Evolutionary conservation across 495 filamentous ascomycete genomes (phyloP), one percentile per base, ranked within the genome.

Genomic region (Aspergillus funiculosus): DNA sequence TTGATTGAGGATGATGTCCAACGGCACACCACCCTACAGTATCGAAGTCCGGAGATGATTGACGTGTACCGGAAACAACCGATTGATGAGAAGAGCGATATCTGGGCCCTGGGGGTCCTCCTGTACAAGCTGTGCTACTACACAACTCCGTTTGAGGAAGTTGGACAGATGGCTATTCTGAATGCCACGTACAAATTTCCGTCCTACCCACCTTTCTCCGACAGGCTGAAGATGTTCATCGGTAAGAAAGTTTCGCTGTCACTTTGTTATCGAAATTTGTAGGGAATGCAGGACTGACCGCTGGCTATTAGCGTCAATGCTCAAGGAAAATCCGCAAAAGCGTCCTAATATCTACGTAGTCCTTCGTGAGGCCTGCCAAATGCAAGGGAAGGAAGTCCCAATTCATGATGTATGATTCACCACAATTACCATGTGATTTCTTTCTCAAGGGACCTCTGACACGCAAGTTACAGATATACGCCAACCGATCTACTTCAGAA

Each of bases 41-140:
- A 98, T 58, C 77, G 92, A 48, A 97, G 92, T 61, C 92, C 92
- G 30, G 92, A 98, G 67, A 98, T 98, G 94, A 81, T 98, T 47
- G 92, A 98, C 61, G 92, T 97, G 14, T 97, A 95, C 61, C 74
- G 90, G 53, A 95, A 91, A 67, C 87, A 89, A 50, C 89, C 94
- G 3, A 96, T 98, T 63, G 89, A 98, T 59, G 92, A 98, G 73
- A 98, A 98, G 71, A 95, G 89, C 31, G 92, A 98, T 66, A 94
- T 98, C 14, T 98, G 92, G 92, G 92, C 92, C 1, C 73, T 98
- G 28, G 92, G 92, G 10, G 92, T 98, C 22, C 73, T 98, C 36
- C 72, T 98, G 37, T 98, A 97, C 73, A 98, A 98, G 73, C 76
- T 98, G 42, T 98, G 92, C 70, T 98, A 97, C 71, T 98, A 97